Percentiles rank a stretch among this genome's conserved stretches.
Conservation (phyloP, 2,329 filamentous ascomycete genomes). For the Fusarium sp. region DNA sequence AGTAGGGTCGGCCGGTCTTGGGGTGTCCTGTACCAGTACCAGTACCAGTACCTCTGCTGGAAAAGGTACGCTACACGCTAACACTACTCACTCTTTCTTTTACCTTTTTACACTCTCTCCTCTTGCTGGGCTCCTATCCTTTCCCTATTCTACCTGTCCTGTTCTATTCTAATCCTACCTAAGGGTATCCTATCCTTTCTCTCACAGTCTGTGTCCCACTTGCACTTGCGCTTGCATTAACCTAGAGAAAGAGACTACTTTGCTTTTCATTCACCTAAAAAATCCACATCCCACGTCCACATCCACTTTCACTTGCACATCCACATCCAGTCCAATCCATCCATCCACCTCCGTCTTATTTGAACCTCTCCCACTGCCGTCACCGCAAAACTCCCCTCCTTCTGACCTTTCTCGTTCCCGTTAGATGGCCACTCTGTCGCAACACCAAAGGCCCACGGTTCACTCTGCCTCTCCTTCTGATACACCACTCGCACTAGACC, state of each 20-base stretch:
- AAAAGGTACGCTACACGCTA: background rate
- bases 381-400: slow-evolving; percentile 44
- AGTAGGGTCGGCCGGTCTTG: slow-evolving; percentile 29
- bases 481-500: slow-evolving; percentile 33
- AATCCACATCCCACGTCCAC: slow-evolving; percentile 13
- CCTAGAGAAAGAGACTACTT: background rate
- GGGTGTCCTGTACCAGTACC: background rate
- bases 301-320: slow-evolving; percentile 7
- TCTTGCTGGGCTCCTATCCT: slow-evolving; percentile 16
- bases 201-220: slow-evolving; percentile 33
- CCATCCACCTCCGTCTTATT: slow-evolving; percentile 48
- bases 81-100: slow-evolving; percentile 14
- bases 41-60: slow-evolving; percentile 16
- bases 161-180: slow-evolving; percentile 14
- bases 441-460: slow-evolving; percentile 50
- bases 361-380: slow-evolving; percentile 51
- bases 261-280: slow-evolving; percentile 16
- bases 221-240: slow-evolving; percentile 18
- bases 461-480: slow-evolving; percentile 47
- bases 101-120: slow-evolving; percentile 4
- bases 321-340: slow-evolving; percentile 10
- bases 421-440: slow-evolving; percentile 62
- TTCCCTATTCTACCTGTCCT: slow-evolving; percentile 16
- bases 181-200: slow-evolving; percentile 15
- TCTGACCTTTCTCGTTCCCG: slow-evolving; percentile 51